These are phyloP conservation scores for Penicillium capsulatum DNA, from an alignment of 2,329 filamentous ascomycete species.

Conservation along the genomic window DNA sequence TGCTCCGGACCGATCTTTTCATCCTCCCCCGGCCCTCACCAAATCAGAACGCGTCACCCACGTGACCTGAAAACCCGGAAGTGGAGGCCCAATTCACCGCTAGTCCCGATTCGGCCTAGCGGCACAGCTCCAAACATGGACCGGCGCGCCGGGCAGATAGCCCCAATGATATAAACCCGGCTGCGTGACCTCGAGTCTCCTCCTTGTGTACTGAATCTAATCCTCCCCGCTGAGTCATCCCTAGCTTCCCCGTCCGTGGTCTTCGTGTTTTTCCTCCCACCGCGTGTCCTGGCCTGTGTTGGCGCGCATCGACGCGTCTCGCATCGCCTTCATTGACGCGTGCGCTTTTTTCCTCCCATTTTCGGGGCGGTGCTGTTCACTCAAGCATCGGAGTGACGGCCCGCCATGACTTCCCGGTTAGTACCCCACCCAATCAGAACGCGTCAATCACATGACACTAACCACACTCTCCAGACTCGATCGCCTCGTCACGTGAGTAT, in stretches of 20 bases:
- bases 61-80: constrained; percentile 26
- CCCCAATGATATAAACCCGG: constrained; percentile 47
- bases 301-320: constrained; percentile 14
- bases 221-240: constrained; percentile 24
- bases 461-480: constrained; percentile 59
- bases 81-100: constrained; percentile 26
- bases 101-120: constrained; percentile 30
- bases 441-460: constrained; percentile 30
- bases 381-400: constrained; percentile 26
- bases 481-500: constrained; percentile 77
- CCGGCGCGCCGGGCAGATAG: constrained; percentile 38
- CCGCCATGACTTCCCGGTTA: constrained; percentile 44
- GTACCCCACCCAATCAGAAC: constrained; percentile 24
- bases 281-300: constrained; percentile 8
- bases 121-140: constrained; percentile 38
- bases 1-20: neutral
- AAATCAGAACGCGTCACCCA: constrained; percentile 10
- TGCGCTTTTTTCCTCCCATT: constrained; percentile 8
- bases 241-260: constrained; percentile 16
- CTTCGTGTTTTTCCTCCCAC: constrained; percentile 15
- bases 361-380: constrained; percentile 18
- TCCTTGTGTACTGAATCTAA: constrained; percentile 27
- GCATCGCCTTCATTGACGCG: constrained; percentile 4
- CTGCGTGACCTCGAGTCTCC: constrained; percentile 42
- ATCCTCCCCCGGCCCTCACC: too few relatives aligned